These are phyloP conservation scores for Mortierella sp. DNA, from an alignment of 371 early-diverging fungal genomes.

Conservation along the genomic window DNA sequence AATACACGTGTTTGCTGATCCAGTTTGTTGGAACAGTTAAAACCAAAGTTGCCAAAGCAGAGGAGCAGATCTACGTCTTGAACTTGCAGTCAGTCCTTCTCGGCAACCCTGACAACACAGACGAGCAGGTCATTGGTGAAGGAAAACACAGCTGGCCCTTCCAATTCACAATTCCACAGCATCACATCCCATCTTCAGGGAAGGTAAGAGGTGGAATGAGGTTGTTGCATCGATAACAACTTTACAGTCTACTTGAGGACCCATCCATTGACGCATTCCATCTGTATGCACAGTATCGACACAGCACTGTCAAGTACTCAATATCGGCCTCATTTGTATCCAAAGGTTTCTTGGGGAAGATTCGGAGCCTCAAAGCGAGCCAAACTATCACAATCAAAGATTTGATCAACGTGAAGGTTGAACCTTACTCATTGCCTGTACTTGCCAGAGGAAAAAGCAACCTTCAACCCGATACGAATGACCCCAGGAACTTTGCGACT, in stretches of 20 bases:
- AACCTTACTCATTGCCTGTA: constrained; percentile 11
- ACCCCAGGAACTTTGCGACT: constrained; percentile 12
- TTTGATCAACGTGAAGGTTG: constrained; percentile 19
- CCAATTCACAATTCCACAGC: constrained; percentile 23
- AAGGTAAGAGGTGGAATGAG: constrained; percentile 21
- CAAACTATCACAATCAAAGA: constrained; percentile 14
- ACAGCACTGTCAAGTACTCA: constrained; percentile 28
- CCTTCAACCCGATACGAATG: neutral
- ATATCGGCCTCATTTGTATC: constrained; percentile 15
- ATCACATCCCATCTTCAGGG: constrained; percentile 29
- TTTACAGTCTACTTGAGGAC: too few relatives aligned
- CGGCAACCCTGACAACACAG: constrained; percentile 23
- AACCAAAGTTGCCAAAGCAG: constrained; percentile 19
- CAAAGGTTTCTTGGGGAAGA: constrained; percentile 18
- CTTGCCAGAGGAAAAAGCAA: constrained; percentile 4
- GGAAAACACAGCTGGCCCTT: constrained; percentile 38
- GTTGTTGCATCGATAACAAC: too few relatives aligned
- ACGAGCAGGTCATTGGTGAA: constrained; percentile 16
- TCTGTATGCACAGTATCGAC: constrained; percentile 26
- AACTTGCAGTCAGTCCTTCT: constrained; percentile 29
- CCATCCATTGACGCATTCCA: too few relatives aligned
- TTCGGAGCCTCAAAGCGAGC: constrained; percentile 17
- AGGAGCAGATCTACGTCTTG: constrained; percentile 23
- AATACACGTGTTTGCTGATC: constrained; percentile 26
- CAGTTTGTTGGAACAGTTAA: constrained; percentile 19